Evolutionary conservation across 768 basidiomycete genomes (phyloP).

Genomic region (Wakefieldia striispora): DNA sequence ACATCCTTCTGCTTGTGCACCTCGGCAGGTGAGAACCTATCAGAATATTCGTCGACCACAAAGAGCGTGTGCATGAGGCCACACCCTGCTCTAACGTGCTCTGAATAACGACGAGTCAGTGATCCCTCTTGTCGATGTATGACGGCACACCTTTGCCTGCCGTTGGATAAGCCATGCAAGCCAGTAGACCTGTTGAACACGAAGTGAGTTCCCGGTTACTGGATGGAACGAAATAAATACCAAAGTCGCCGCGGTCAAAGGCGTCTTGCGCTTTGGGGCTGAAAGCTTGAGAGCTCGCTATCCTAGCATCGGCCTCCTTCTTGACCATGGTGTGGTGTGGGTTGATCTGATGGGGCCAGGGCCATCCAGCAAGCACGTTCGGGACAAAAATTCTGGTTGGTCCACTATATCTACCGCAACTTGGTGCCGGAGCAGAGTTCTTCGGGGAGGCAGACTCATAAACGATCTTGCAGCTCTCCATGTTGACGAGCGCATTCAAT

Average conservation of each 20-base stretch:
- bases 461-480: neutral
- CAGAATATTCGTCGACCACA: conserved; percentile 50
- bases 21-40: conserved; percentile 32
- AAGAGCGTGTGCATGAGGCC: conserved; percentile 54
- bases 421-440: neutral
- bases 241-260: conserved; percentile 10
- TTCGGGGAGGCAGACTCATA: neutral
- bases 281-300: conserved; percentile 6
- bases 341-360: conserved; percentile 13
- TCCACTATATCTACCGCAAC: too few species aligned
- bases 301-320: conserved; percentile 8
- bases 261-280: conserved; percentile 11
- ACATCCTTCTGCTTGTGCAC: conserved; percentile 26
- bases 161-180: conserved; percentile 2
- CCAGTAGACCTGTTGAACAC: conserved; percentile 7
- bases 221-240: neutral
- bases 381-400: conserved; percentile 12
- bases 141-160: conserved; percentile 10
- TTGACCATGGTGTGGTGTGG: neutral
- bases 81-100: conserved; percentile 35
- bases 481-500: neutral
- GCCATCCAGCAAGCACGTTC: conserved; percentile 17
- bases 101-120: neutral
- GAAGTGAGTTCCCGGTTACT: neutral
- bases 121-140: neutral